Base-by-base conservation (phyloP, 352 stramenopile genomes). In the Globisporangium cylindrosporum region DNA sequence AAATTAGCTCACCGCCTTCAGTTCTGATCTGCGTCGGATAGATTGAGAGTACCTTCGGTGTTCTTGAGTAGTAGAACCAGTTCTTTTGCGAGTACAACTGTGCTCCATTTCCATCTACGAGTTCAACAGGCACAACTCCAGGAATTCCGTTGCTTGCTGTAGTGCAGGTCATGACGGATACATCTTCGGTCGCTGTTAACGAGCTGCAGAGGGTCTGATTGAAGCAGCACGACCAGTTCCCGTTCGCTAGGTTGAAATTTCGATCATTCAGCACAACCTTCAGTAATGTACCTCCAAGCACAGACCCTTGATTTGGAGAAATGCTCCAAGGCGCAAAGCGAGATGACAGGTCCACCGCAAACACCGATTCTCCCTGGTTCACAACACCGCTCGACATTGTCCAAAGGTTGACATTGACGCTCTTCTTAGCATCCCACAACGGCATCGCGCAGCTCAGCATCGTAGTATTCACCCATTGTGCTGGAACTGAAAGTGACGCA, bases 181-280 rank as follows among this genome's bases (percentile, higher is more conserved):
- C 7, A 14, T 34, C 32, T 6, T 55, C 59, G 56, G 38, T 32
- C 70, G 38, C 14, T 18, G 7, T 65, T 7, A 79, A 10, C 27
- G n/a, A 20, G 34, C 60, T 72, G 58, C 74, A 86, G 49, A 22
- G 41, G 6, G 67, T 62, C 10, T 64, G 54, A 38, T 70, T 73
- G 9, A 86, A 86, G 36, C 76, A 82, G 70, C 76, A 86, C 4
- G 56, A 70, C 76, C 76, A 81, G 5, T 65, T 71, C 12, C 29
- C 34, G n/a, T 18, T 55, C 29, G 29, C 34, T 8, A 68, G 41
- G 1, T 10, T 22, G 3, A n/a, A 15, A 3, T 38, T 18, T 22
- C 1, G 25, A 9, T 55, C 41, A 3, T 55, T 25, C 5, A 61
- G 3, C 27, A 41, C n/a, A 15, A 73, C 46, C 4, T 68, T 25